phyloP scores from a whole-genome alignment of 2,329 filamentous ascomycete genomes.

The Lecanicillium sp. region DNA sequence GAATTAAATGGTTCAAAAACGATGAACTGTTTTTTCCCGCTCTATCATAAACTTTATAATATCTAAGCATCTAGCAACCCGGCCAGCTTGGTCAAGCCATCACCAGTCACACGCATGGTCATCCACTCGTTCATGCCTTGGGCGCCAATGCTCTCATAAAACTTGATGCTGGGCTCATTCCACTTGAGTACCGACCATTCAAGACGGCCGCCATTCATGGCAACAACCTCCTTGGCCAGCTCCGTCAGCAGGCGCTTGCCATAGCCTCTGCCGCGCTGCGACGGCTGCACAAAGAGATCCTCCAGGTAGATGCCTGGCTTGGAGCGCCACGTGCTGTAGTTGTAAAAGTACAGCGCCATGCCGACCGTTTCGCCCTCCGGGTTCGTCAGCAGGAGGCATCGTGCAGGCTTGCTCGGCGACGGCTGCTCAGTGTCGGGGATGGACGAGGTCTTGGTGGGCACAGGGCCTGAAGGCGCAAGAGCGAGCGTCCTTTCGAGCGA shows the following conservation, averaged over 20 bases:
- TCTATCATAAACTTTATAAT: no score
- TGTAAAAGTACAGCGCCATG: constrained; percentile 91
- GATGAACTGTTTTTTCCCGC: no score
- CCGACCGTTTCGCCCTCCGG: constrained; percentile 47
- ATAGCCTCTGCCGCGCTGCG: constrained; percentile 68
- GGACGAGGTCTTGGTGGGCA: constrained; percentile 27
- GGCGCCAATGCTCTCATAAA: constrained; percentile 70
- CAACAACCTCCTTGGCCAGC: constrained; percentile 71
- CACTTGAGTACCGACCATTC: constrained; percentile 92
- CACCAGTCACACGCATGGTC: constrained; percentile 65
- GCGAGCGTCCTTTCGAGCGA: constrained; percentile 69
- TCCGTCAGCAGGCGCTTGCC: constrained; percentile 67
- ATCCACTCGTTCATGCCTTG: constrained; percentile 64
- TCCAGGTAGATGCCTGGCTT: constrained; percentile 86
- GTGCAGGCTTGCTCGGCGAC: constrained; percentile 54
- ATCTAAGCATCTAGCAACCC: constrained; percentile 23
- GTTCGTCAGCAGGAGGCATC: constrained; percentile 62
- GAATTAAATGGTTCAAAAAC: no score
- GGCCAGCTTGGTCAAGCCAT: constrained; percentile 54
- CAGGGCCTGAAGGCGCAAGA: constrained; percentile 52
- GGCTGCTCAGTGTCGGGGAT: constrained; percentile 45
- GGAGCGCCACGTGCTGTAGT: constrained; percentile 91
- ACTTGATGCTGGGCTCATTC: constrained; percentile 85
- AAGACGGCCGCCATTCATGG: constrained; percentile 64
- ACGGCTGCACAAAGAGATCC: constrained; percentile 75